Evolutionary conservation across 306 rosid species (phyloP), one percentile per base, ranked within the genome.

Genomic region (Luffa aegyptiaca): DNA sequence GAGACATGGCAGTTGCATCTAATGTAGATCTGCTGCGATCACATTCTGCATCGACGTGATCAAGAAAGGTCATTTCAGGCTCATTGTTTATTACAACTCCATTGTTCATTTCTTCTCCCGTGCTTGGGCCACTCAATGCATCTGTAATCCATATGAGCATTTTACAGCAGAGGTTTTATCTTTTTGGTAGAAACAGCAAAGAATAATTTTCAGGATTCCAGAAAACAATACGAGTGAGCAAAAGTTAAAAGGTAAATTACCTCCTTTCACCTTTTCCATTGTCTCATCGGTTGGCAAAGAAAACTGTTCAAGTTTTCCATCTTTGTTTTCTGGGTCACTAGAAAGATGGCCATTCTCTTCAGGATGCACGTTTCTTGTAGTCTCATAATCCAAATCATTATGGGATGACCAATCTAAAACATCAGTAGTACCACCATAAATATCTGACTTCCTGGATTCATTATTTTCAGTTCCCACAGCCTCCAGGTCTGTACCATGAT

Each of bases 71-170:
- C 65, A 83, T 71, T 84, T 72, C 70, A 42, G 84, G 83, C 51
- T 86, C 91, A 65, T 83, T 80, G 85, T 90, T 87, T 82, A 86
- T 77, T 71, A 84, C 87, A 87, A 87, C 88, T 59, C 87, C 90
- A 80, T 83, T 83, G 62, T 87, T 86, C 37, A 82, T 84, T 77
- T 89, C 86, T 82, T 88, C 93, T 61, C 81, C 88, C 88, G 86
- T 87, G 85, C 80, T 83, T 45, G 85, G 84, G 64, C 86, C 80
- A 83, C 84, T 87, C 82, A 86, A 81, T 70, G 90, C 84, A 81
- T 79, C 79, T 77, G 79, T 57, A 35, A 48, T 63, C 81, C 88
- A 85, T 82, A 83, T 69, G 80, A 87, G 81, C 83, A 81, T 85
- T 87, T 87, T 20, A 86, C 56, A 72, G 76, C 18, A 73, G 61